Base-by-base conservation (phyloP, 805 yeast genomes). In the Metschnikowia similis region DNA sequence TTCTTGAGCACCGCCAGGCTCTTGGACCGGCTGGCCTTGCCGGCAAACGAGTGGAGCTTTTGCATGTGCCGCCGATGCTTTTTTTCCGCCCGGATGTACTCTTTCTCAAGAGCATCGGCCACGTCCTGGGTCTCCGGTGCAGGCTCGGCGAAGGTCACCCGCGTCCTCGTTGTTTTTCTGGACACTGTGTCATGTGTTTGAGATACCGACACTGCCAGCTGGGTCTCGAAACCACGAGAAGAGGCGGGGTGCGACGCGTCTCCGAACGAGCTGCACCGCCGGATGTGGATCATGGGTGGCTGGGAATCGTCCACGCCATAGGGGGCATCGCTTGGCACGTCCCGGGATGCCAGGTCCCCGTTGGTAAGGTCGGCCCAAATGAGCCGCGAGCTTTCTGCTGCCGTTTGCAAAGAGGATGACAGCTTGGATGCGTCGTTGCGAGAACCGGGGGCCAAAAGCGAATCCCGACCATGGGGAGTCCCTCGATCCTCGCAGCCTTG, bases 1-100 rank as follows among this genome's bases (percentile, higher is more conserved):
- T 56, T 56, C 3, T 48, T 59, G 5, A 41, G 40, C 29, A 29
- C 35, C 2, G 49, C 48, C 13, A 48, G 56, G 2, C 62, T 64
- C 45, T 54, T 63, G 8, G 74, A 65, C 8, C 35, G 26, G 46
- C 46, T 43, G 2, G 70, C 69, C 1, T 56, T 48, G 7, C 32
- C 41, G 2, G 71, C 69, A 7, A 69, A 53, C 6, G 49, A 30
- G 17, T 55, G 63, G n/a, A 71, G 37, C 41, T 57, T 62, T 31
- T 54, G 56, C 21, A 57, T 38, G 31, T 56, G 49, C 27, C 53
- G 53, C 14, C 41, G 34, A 30, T 59, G 62, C n/a, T 55, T 50
- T 17, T 53, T 57, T 14, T 58, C 60, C 1, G 56, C 53, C 21
- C 29, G 51, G 16, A 57, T 35, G n/a, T 48, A 46, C 40, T 57